Evolutionary conservation across 2,329 filamentous ascomycete genomes (phyloP), one percentile per base, ranked within the genome.

Genomic region (Pseudogymnoascus sp.): DNA sequence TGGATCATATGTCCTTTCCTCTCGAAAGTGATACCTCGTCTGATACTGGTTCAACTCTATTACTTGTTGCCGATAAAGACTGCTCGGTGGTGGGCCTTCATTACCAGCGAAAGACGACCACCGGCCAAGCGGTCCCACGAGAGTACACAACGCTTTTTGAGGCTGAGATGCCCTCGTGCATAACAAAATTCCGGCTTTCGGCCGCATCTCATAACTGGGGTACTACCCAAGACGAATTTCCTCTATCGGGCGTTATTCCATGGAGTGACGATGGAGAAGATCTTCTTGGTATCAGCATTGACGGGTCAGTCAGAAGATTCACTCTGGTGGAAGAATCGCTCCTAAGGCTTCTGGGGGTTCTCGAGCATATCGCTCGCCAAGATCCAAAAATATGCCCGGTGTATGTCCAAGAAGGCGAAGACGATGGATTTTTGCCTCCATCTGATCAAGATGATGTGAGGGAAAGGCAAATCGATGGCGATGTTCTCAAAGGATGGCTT

Each of bases 271-370:
- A 53, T 7, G 28, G 38, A 9, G 35, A 60, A 4, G 82, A 85
- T 63, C 75, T 85, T 61, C 71, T 92, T 35, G 90, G 88, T 1
- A 77, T 87, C 6, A 82, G 82, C 6, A 79, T 91, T 35, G 84
- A 90, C 68, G 90, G 90, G 1, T 84, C 86, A 0, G 68, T 92
- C 22, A 83, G 83, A 64, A 82, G 88, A 61, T 87, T 97, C 67
- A 82, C 82, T 1, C 74, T 92, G 12, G 74, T 97, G 0, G 76
- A 79, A 8, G 68, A 80, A 15, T 73, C 81, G 2, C 80, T 86
- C 6, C 89, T 87, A 83, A 79, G 80, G 6, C 77, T 96, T 3
- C 77, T 97, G 4, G 80, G 81, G 62, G 84, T 93, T 64, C 70
- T 97, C 1, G 87, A 95, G 68, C 87, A 88, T 62, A 71, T 95